Percentiles rank a stretch among this genome's conserved stretches.
phyloP scores from a whole-genome alignment of 192 early-diverging fungal genomes.

The Entophlyctis luteolus region DNA sequence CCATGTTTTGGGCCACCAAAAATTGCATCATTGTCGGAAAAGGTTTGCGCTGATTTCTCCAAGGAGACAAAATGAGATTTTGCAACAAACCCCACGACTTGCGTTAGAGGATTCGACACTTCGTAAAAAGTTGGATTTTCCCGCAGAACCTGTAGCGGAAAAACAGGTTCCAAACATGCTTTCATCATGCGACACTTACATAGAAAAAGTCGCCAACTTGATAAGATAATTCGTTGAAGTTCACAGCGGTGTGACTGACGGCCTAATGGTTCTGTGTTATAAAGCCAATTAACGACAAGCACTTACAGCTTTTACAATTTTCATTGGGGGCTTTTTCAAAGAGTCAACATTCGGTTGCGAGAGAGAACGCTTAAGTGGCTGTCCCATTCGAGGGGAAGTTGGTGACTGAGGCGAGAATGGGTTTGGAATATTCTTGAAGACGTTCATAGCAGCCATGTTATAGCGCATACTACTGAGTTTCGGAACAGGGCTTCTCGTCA shows the following conservation, averaged over 20 bases:
- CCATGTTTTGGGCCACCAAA: too few relatives aligned
- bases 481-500: too few relatives aligned
- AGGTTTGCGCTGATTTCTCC: not conserved
- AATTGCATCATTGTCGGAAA: too few relatives aligned
- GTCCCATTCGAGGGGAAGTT: not conserved
- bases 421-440: too few relatives aligned
- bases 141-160: not conserved
- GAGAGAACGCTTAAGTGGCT: not conserved
- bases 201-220: conserved; percentile 47
- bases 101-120: conserved; percentile 40
- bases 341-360: not conserved
- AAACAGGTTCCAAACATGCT: not conserved
- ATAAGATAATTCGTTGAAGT: conserved; percentile 37
- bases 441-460: too few relatives aligned
- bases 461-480: too few relatives aligned
- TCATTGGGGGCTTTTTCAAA: not conserved
- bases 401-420: not conserved
- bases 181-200: conserved; percentile 24
- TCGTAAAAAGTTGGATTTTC: conserved; percentile 34
- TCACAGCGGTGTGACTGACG: not conserved
- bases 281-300: not conserved
- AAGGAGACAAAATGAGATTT: conserved; percentile 24
- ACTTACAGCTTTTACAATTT: conserved; percentile 10
- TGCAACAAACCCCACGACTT: conserved; percentile 36
- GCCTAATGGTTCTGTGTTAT: not conserved